Base-by-base conservation (phyloP, 129 eudicot genomes). In the Pulicaria dysenterica region DNA sequence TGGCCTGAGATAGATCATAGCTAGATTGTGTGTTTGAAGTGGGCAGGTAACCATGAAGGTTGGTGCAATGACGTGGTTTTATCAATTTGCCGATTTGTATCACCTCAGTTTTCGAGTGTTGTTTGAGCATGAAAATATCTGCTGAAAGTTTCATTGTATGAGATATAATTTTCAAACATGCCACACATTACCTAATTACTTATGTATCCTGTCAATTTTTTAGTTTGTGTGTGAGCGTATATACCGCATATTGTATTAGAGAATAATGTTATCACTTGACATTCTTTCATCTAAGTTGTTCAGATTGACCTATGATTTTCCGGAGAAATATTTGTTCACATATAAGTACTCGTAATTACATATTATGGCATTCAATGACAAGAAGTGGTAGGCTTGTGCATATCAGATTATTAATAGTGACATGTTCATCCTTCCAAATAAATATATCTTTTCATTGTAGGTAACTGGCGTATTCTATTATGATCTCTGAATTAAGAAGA, bases 401-500 rank as follows among this genome's bases (percentile, higher is more conserved):
- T 77, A 80, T 78, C 55, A 75, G 81, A 72, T 68, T 89, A 68
- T 86, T 75, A 40, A 69, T 76, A 79, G 79, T 83, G 75, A 83
- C 75, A 80, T 88, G 81, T 78, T 80, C 92, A 81, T 75, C 80
- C 83, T 86, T 76, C 97, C 90, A 80, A 86, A 83, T 91, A 85
- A 91, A 91, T 73, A 82, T 86, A 58, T 88, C 87, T 88, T 88
- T 88, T 90, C 78, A 80, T 94, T 94, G 99, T 94, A 94, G 99
- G 99, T 86, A 83, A 78, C 79, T 88, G 93, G 90, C 84, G 96
- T 89, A 74, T 82, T 79, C 98, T 93, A 85, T 85, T 82, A 82
- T 90, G 99, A 94, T 90, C 97, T 90, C 99, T 90, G 96, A 93
- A 81, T 79, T 89, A 82, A 84, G 98, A 88, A 83, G 98, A 88